Base-by-base conservation (phyloP, 129 eudicot genomes). In the Cynara cardunculus region DNA sequence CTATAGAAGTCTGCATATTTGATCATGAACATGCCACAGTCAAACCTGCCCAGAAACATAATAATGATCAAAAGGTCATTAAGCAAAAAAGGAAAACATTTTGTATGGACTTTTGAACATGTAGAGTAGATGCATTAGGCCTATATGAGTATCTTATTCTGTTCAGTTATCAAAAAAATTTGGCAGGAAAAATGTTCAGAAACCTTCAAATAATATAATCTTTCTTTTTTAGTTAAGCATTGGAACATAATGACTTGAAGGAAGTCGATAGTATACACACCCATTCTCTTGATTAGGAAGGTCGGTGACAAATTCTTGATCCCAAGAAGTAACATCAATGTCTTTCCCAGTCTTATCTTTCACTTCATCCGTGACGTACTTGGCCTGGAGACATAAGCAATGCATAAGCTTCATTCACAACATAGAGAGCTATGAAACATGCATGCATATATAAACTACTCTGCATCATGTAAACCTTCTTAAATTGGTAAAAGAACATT, bases 1-100 rank as follows among this genome's bases (percentile, higher is more conserved):
- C 98, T 94, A 85, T 89, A 94, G 78, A 94, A 94, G 84, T 94
- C 98, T 16, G 89, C 88, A 86, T 94, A 94, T 71, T 94, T 94
- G 85, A 94, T 80, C 97, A 94, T 94, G 85, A 92, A 94, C 96
- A 94, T 84, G 49, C 98, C 98, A 85, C 98, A 94, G 77, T 94
- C 97, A 74, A 32, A 90, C 94, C 98, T 94, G 92, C 77, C 77
- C 31, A 78, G 28, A 84, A 73, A 21, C 44, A 76, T 25, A 75
- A 25, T 11, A 8, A 81, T 2, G 25, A 73, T 67, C 25, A 69
- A 21, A 53, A 32, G 25, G 2, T 12, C 37, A 46, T 46, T n/a
- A 30, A 49, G 61, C 59, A 72, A 31, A 28, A 53, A 53, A n/a
- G 8, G 64, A 56, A 56, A 24, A 56, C 65, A 56, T n/a, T 56